These are phyloP conservation scores for Diversispora epigaea DNA, from an alignment of 192 early-diverging fungal species.

Conservation along the genomic window DNA sequence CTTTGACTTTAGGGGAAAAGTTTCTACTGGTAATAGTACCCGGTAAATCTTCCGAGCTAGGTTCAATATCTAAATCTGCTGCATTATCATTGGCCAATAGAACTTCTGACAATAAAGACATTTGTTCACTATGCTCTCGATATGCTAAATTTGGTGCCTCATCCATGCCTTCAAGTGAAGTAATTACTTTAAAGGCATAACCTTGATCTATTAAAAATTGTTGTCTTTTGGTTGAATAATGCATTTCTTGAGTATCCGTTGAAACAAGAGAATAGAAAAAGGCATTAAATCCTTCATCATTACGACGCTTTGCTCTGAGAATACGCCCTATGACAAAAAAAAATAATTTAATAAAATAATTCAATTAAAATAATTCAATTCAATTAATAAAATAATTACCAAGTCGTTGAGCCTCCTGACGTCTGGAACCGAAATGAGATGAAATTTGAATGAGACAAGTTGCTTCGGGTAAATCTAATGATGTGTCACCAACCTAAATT, in stretches of 20 bases:
- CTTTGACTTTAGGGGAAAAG: slow-evolving; percentile 24
- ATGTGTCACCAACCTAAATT: slow-evolving; percentile 90
- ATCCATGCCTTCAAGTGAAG: slow-evolving; percentile 91
- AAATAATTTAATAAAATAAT: too few species aligned
- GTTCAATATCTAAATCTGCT: slow-evolving; percentile 56
- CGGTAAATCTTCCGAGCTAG: slow-evolving; percentile 57
- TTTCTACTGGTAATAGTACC: slow-evolving; percentile 41
- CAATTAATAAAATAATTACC: slow-evolving; percentile 30
- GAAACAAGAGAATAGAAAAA: slow-evolving; percentile 98
- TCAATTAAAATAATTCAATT: too few species aligned
- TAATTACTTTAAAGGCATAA: slow-evolving; percentile 98
- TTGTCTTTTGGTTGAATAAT: slow-evolving; percentile 95
- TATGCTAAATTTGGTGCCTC: slow-evolving; percentile 76
- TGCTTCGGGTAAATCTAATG: slow-evolving; percentile 97
- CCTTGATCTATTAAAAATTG: slow-evolving; percentile 99
- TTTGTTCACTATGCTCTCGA: slow-evolving; percentile 66
- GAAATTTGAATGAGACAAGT: slow-evolving; percentile 99
- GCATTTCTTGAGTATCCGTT: slow-evolving; percentile 98
- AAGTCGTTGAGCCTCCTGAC: slow-evolving; percentile 98
- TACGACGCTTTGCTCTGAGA: slow-evolving; percentile 89
- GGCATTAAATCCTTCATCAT: slow-evolving; percentile 93
- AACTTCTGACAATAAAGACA: slow-evolving; percentile 84
- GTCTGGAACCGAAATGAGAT: slow-evolving; percentile 94
- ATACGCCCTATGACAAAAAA: slow-evolving; percentile 59
- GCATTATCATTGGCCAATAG: slow-evolving; percentile 68